Percentiles rank a stretch among this genome's conserved stretches.
phyloP scores from a whole-genome alignment of 2,329 filamentous ascomycete genomes.

The Trichophyton mentagrophytes region DNA sequence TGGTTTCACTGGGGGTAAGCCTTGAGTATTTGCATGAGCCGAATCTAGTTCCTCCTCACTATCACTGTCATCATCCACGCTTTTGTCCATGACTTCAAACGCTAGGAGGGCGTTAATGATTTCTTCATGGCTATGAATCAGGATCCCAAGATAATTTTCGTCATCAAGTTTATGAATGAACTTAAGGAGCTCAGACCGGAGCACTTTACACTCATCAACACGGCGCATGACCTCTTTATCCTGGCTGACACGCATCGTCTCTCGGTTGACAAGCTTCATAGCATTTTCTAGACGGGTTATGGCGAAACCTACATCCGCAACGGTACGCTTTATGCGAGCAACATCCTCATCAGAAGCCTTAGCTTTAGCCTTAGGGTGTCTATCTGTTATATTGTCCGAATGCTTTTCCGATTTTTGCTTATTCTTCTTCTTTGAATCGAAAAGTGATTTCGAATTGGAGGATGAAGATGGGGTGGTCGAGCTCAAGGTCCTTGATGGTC shows the following conservation, averaged over 20 bases:
- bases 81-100: conserved; percentile 76
- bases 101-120: conserved; percentile 88
- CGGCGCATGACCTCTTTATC: conserved; percentile 60
- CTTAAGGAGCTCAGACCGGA: conserved; percentile 71
- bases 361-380: conserved; percentile 62
- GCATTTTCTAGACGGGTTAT: conserved; percentile 84
- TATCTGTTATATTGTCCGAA: conserved; percentile 59
- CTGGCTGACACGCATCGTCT: conserved; percentile 74
- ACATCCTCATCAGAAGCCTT: conserved; percentile 59
- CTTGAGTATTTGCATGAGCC: conserved; percentile 30
- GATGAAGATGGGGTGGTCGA: conserved; percentile 15
- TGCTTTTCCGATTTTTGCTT: conserved; percentile 43
- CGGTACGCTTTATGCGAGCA: conserved; percentile 58
- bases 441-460: conserved; percentile 30
- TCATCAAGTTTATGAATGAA: conserved; percentile 88
- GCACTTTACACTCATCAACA: conserved; percentile 75
- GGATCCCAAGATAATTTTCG: conserved; percentile 79
- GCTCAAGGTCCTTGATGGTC: conserved; percentile 25
- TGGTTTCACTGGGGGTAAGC: conserved; percentile 21
- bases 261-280: conserved; percentile 80
- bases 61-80: conserved; percentile 49
- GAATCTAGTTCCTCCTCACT: conserved; percentile 43
- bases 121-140: conserved; percentile 90
- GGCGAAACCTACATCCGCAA: conserved; percentile 78
- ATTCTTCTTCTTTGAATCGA: conserved; percentile 34